A percentile compares a stretch with the other conserved stretches of the same genome.
Conservation (phyloP, 1,284 basidiomycete genomes). For the Ustilago sp. region DNA sequence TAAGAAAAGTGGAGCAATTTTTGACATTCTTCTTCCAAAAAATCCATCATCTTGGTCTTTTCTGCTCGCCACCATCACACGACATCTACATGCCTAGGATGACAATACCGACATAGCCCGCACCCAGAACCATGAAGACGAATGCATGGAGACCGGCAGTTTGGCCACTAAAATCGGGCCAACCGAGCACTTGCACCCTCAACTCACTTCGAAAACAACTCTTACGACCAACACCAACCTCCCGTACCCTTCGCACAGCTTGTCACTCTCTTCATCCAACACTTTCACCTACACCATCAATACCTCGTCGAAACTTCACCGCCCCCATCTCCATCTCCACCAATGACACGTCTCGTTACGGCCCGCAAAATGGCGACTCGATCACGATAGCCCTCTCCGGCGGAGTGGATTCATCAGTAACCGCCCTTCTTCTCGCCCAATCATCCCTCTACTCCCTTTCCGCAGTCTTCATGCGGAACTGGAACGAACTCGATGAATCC, state of each 20-base stretch:
- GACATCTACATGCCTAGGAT: neutral
- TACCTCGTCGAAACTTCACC: neutral
- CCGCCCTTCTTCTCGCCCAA: conserved; percentile 56
- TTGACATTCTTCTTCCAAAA: neutral
- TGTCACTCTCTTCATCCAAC: neutral
- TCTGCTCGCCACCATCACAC: conserved; percentile 9
- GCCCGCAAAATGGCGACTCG: conserved; percentile 68
- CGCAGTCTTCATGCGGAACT: conserved; percentile 95
- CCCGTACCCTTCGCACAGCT: neutral
- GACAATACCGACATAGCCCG: neutral
- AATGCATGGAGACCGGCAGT: neutral
- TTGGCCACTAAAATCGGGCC: neutral
- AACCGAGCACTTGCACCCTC: too few species aligned
- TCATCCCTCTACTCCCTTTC: conserved; percentile 75
- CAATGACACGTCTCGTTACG: neutral
- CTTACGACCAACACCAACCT: neutral
- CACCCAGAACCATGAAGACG: neutral
- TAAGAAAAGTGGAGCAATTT: conserved; percentile 11
- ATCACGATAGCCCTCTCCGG: conserved; percentile 94
- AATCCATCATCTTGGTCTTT: neutral
- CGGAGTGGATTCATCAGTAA: conserved; percentile 85
- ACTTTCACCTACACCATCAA: neutral
- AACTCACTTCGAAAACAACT: neutral
- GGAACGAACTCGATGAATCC: conserved; percentile 76
- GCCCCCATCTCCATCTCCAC: neutral